Percentiles rank a stretch among this genome's conserved stretches.
These are phyloP conservation scores for Phoma sp. DNA, from an alignment of 2,329 filamentous ascomycete genomes.

Conservation along the genomic window DNA sequence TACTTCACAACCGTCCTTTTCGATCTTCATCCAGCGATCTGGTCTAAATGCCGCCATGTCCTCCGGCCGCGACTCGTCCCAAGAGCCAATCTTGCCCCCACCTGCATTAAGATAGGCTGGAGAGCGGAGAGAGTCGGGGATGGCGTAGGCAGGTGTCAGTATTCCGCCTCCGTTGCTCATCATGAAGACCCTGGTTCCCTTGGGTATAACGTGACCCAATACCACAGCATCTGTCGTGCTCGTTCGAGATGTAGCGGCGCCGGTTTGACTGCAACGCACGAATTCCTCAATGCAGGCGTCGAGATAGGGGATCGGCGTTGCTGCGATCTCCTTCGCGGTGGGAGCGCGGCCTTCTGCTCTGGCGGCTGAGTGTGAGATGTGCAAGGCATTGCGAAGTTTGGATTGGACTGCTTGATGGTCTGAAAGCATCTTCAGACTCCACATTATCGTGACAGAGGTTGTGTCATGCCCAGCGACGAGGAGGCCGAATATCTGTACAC, in stretches of 20 bases:
- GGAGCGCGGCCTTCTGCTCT: conserved; percentile 27
- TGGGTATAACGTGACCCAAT: conserved; percentile 50
- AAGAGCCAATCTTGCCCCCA: conserved; percentile 28
- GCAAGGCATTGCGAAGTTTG: conserved; percentile 43
- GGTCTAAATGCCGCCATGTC: conserved; percentile 47
- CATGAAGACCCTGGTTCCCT: conserved; percentile 46
- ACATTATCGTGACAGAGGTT: conserved; percentile 50
- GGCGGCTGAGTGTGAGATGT: conserved; percentile 31
- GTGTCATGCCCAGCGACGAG: conserved; percentile 56
- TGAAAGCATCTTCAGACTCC: conserved; percentile 51
- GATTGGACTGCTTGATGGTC: conserved; percentile 42
- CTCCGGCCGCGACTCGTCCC: conserved; percentile 22
- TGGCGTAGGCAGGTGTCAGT: conserved; percentile 8
- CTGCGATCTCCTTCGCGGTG: conserved; percentile 40
- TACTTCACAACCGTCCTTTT: conserved; percentile 17
- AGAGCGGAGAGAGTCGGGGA: conserved; percentile 41
- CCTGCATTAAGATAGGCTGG: conserved; percentile 31
- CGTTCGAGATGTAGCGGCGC: conserved; percentile 33
- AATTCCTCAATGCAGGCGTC: conserved; percentile 53
- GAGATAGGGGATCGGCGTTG: conserved; percentile 48
- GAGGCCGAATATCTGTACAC: conserved; percentile 40
- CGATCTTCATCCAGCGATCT: conserved; percentile 48
- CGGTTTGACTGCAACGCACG: conserved; percentile 41
- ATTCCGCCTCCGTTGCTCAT: conserved; percentile 27
- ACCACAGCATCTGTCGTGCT: conserved; percentile 48